Conservation (phyloP, 495 filamentous ascomycete species). For the Articulospora tetracladia region DNA sequence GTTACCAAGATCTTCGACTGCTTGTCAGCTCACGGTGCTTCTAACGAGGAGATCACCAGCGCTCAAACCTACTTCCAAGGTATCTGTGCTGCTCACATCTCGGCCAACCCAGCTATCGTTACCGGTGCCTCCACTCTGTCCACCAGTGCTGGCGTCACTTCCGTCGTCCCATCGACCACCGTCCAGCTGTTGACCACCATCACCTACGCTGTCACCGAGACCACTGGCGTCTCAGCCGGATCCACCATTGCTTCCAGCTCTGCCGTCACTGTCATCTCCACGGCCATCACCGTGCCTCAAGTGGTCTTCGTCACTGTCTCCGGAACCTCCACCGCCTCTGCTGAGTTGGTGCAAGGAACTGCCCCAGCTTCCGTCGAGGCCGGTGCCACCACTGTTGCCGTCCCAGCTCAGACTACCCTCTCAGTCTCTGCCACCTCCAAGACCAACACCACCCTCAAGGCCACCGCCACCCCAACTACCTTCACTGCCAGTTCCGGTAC, state of each 20-base stretch:
- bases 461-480: slow-evolving; percentile 1
- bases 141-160: slow-evolving; percentile 13
- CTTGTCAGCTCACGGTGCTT: slow-evolving; percentile 69
- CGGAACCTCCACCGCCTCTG: slow-evolving; percentile 16
- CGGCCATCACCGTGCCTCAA: slow-evolving; percentile 50
- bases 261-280: slow-evolving; percentile 53
- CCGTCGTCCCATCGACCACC: slow-evolving; percentile 46
- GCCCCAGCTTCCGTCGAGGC: slow-evolving; percentile 8
- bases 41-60: slow-evolving; percentile 58
- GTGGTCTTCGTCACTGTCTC: slow-evolving; percentile 42
- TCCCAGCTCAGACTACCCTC: neutral
- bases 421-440: neutral
- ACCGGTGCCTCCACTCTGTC: slow-evolving; percentile 51
- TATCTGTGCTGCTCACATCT: slow-evolving; percentile 76
- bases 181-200: slow-evolving; percentile 45
- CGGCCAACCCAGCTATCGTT: slow-evolving; percentile 78
- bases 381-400: neutral
- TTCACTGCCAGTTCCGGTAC: neutral
- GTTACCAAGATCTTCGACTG: slow-evolving; percentile 79
- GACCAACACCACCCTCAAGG: neutral
- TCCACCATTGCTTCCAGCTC: slow-evolving; percentile 46
- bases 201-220: slow-evolving; percentile 36
- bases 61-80: slow-evolving; percentile 85
- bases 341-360: slow-evolving; percentile 16
- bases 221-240: slow-evolving; percentile 40